phyloP scores from a whole-genome alignment of 495 filamentous ascomycete species.

The Staphylotrichum longicolle region DNA sequence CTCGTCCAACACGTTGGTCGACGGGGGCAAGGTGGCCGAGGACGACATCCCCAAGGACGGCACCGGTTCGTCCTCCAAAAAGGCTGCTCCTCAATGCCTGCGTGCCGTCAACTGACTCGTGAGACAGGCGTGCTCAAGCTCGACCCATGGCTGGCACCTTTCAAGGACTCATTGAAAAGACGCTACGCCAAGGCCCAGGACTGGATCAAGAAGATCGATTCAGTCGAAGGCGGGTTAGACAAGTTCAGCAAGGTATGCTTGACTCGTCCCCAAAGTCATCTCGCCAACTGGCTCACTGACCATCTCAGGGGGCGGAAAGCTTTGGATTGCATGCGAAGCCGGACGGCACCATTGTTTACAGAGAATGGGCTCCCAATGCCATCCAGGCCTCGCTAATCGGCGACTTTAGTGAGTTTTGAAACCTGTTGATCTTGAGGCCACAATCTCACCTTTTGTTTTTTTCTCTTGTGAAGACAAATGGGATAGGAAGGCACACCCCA shows the following conservation, averaged over 20 bases:
- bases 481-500: conserved; percentile 75
- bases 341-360: conserved; percentile 83
- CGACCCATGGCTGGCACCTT: conserved; percentile 88
- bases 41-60: conserved; percentile 46
- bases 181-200: conserved; percentile 78
- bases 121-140: conserved; percentile 74
- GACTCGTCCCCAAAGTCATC: not conserved
- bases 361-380: conserved; percentile 96
- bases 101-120: conserved; percentile 18
- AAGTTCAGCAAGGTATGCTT: conserved; percentile 76
- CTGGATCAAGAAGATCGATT: conserved; percentile 82
- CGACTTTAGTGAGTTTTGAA: conserved; percentile 72
- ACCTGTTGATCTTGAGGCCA: not conserved
- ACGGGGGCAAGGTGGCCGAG: conserved; percentile 31
- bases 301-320: conserved; percentile 69
- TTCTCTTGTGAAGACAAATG: conserved; percentile 67
- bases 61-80: conserved; percentile 40
- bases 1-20: conserved; percentile 41
- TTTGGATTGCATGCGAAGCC: conserved; percentile 78
- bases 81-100: not conserved
- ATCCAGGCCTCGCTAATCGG: conserved; percentile 82
- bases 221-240: conserved; percentile 83
- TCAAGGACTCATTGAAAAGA: conserved; percentile 69
- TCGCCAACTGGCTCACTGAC: conserved; percentile 18
- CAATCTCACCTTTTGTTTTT: conserved; percentile 1